phyloP scores from a whole-genome alignment of 495 filamentous ascomycete genomes.

The Copromyces sp. region DNA sequence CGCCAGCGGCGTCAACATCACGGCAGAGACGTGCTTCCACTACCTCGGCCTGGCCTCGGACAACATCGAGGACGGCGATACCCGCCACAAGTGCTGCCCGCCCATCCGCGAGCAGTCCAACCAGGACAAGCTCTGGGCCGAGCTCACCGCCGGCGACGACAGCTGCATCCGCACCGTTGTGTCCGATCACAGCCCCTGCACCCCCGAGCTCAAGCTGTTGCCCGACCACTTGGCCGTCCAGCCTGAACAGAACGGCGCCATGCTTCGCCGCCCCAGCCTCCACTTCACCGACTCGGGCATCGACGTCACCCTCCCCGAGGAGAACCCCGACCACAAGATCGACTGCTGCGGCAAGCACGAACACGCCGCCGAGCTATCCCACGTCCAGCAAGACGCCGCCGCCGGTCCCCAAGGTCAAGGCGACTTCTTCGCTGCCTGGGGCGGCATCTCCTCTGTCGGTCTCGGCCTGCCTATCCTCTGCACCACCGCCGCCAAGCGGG shows the following conservation, averaged over 20 bases:
- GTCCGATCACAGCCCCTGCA: conserved; percentile 95
- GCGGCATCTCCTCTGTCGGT: conserved; percentile 88
- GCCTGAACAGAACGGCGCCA: conserved; percentile 16
- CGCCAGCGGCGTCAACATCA: conserved; percentile 73
- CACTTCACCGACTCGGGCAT: conserved; percentile 37
- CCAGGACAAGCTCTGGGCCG: conserved; percentile 82
- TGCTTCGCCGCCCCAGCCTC: conserved; percentile 8
- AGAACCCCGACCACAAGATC: background rate
- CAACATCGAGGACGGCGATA: conserved; percentile 78
- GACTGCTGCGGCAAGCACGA: background rate
- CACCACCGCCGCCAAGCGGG: conserved; percentile 60
- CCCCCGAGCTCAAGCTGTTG: conserved; percentile 84
- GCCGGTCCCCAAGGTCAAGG: conserved; percentile 32
- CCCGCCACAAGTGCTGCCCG: conserved; percentile 94
- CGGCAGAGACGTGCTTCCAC: conserved; percentile 97
- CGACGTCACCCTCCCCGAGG: conserved; percentile 29
- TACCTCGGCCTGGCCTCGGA: conserved; percentile 90
- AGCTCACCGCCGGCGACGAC: conserved; percentile 52
- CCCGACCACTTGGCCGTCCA: conserved; percentile 47
- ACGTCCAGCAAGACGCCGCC: background rate
- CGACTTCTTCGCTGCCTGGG: conserved; percentile 94
- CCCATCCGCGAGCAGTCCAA: conserved; percentile 80
- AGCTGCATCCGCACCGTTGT: conserved; percentile 88
- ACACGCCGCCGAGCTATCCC: background rate
- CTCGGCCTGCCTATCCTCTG: conserved; percentile 85